A percentile compares a stretch with the other conserved stretches of the same genome.
Evolutionary conservation across 2,329 filamentous ascomycete genomes (phyloP).

Genomic region (Pseudogymnoascus sp.): DNA sequence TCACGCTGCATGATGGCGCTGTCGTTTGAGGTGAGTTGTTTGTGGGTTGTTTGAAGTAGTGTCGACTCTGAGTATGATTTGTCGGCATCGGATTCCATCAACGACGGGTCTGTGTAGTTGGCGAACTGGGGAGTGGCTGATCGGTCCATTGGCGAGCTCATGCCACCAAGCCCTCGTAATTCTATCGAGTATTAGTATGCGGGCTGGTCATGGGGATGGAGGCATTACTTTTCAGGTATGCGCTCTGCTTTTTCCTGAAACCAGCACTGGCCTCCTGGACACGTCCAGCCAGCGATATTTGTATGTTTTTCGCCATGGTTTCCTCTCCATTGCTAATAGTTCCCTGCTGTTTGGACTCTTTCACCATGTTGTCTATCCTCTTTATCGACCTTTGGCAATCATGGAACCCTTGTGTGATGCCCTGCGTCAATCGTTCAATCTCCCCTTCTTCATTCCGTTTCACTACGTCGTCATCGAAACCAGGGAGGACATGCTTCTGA

Average conservation of each 20-base stretch:
- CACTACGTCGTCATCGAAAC: slow-evolving; percentile 90
- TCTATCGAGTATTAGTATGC: slow-evolving; percentile 42
- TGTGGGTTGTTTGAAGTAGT: slow-evolving; percentile 52
- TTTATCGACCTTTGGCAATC: slow-evolving; percentile 85
- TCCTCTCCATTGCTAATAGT: slow-evolving; percentile 77
- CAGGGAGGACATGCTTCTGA: slow-evolving; percentile 92
- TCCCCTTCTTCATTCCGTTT: slow-evolving; percentile 81
- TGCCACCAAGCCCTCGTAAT: slow-evolving; percentile 65
- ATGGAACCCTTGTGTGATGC: slow-evolving; percentile 84
- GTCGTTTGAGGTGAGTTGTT: slow-evolving; percentile 68
- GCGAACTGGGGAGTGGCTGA: slow-evolving; percentile 43
- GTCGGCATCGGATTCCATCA: slow-evolving; percentile 91
- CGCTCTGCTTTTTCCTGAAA: slow-evolving; percentile 96
- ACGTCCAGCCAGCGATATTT: slow-evolving; percentile 78
- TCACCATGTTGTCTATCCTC: slow-evolving; percentile 78
- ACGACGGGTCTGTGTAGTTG: slow-evolving; percentile 72
- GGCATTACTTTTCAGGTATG: slow-evolving; percentile 79
- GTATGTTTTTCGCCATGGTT: slow-evolving; percentile 92
- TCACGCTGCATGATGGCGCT: slow-evolving; percentile 83
- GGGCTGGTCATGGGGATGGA: neutral
- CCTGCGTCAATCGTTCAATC: slow-evolving; percentile 84
- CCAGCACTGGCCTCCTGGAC: slow-evolving; percentile 87
- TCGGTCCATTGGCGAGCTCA: slow-evolving; percentile 47
- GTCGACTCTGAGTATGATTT: slow-evolving; percentile 86
- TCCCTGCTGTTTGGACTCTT: slow-evolving; percentile 66